These are phyloP conservation scores for Paramarasmius palmivorus DNA, from an alignment of 1,284 basidiomycete genomes.

Conservation along the genomic window DNA sequence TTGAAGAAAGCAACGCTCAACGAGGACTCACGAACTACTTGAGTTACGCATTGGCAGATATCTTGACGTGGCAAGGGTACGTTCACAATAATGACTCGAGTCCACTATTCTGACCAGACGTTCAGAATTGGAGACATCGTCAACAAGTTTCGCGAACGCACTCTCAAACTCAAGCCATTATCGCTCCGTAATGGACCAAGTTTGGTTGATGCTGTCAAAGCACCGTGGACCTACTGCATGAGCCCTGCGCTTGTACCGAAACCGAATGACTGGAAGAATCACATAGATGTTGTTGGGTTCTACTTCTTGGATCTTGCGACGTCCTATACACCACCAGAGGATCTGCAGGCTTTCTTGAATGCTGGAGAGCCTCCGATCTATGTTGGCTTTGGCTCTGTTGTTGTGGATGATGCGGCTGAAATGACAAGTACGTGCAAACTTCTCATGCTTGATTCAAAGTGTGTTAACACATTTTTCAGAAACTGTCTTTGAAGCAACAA, in stretches of 20 bases:
- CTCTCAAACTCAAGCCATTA: slow-evolving; percentile 52
- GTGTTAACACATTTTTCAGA: slow-evolving; percentile 27
- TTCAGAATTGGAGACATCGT: slow-evolving; percentile 57
- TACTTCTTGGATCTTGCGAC: slow-evolving; percentile 58
- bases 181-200: slow-evolving; percentile 50
- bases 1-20: slow-evolving; percentile 52
- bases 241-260: slow-evolving; percentile 63
- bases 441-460: not conserved
- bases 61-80: slow-evolving; percentile 60
- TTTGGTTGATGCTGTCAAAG: slow-evolving; percentile 54
- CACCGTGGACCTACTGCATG: slow-evolving; percentile 76
- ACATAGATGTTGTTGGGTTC: slow-evolving; percentile 71
- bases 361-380: slow-evolving; percentile 60
- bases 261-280: slow-evolving; percentile 62
- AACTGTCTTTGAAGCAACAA: slow-evolving; percentile 57
- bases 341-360: slow-evolving; percentile 48
- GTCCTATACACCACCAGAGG: slow-evolving; percentile 46
- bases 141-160: slow-evolving; percentile 56
- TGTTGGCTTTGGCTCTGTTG: slow-evolving; percentile 67
- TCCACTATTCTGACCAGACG: slow-evolving; percentile 7
- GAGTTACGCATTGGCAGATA: slow-evolving; percentile 55
- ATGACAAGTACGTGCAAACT: slow-evolving; percentile 43
- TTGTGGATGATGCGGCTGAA: slow-evolving; percentile 57
- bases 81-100: slow-evolving; percentile 15
- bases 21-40: slow-evolving; percentile 56